Evolutionary conservation across 306 rosid genomes (phyloP).

Genomic region (Rubus idaeus): DNA sequence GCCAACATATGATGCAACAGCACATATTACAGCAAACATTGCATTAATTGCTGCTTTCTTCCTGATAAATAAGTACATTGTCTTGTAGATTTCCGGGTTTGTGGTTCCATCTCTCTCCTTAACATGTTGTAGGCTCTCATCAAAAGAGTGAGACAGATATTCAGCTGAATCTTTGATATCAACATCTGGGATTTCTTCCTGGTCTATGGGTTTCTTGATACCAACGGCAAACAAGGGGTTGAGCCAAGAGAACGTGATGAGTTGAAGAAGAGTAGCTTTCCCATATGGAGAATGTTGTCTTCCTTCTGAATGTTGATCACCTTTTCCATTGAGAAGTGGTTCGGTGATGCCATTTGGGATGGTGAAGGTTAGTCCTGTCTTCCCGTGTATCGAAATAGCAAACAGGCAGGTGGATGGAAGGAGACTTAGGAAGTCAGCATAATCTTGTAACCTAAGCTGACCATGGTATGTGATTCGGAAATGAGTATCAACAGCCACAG

Average conservation of each 20-base stretch:
- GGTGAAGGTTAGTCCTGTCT: conserved; percentile 43
- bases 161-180: conserved; percentile 69
- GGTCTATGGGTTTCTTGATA: conserved; percentile 63
- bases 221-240: conserved; percentile 77
- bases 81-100: conserved; percentile 67
- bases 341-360: conserved; percentile 43
- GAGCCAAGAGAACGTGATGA: conserved; percentile 87
- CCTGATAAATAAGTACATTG: conserved; percentile 63
- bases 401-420: conserved; percentile 54
- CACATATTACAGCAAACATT: conserved; percentile 57
- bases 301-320: conserved; percentile 25
- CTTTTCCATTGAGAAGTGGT: conserved; percentile 60
- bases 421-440: conserved; percentile 52
- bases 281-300: conserved; percentile 59
- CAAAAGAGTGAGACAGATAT: conserved; percentile 50
- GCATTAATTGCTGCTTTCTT: conserved; percentile 82
- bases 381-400: conserved; percentile 61
- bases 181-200: conserved; percentile 66
- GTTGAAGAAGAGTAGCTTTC: conserved; percentile 63
- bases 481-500: conserved; percentile 41
- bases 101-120: conserved; percentile 55
- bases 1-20: conserved; percentile 87
- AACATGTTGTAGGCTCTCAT: conserved; percentile 49
- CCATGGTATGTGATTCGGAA: conserved; percentile 32
- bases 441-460: conserved; percentile 42